Conservation (phyloP, 139 green algal species). For the Axilococcus clingmanii region DNA sequence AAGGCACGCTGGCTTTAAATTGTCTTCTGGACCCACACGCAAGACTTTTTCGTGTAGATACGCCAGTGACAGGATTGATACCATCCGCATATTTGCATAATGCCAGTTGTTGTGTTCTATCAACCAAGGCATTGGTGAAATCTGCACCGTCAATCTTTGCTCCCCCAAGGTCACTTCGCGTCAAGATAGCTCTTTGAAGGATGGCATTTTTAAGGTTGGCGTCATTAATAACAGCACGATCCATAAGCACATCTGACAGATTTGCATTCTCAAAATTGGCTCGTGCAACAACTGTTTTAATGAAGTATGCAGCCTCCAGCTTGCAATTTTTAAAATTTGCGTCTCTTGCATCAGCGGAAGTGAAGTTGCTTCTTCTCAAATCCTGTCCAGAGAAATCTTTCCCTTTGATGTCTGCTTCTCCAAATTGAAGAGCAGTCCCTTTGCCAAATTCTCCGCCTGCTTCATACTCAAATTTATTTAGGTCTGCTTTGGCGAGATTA, state of each 20-base stretch:
- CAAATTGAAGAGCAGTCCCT: constrained; percentile 63
- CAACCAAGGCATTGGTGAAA: constrained; percentile 89
- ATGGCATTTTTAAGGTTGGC: constrained; percentile 77
- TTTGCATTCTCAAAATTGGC: constrained; percentile 63
- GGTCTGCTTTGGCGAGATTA: constrained; percentile 14
- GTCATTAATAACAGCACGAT: constrained; percentile 72
- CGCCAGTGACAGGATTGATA: constrained; percentile 67
- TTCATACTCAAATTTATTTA: constrained; percentile 25
- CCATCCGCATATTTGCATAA: constrained; percentile 81
- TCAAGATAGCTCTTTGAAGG: constrained; percentile 75
- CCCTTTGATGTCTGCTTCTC: constrained; percentile 54
- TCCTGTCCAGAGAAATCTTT: constrained; percentile 57
- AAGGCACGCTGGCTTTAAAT: constrained; percentile 38
- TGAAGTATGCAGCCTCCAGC: constrained; percentile 59
- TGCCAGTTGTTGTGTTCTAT: constrained; percentile 76
- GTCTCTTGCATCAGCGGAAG: constrained; percentile 47
- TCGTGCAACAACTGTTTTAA: constrained; percentile 42
- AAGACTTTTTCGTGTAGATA: constrained; percentile 72
- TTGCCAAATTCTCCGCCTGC: constrained; percentile 62
- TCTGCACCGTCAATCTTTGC: constrained; percentile 65
- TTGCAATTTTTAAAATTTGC: constrained; percentile 60
- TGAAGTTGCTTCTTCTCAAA: constrained; percentile 81
- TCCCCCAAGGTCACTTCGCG: constrained; percentile 40
- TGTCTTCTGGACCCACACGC: constrained; percentile 57
- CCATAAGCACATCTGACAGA: constrained; percentile 81